Evolutionary conservation across 2,329 filamentous ascomycete genomes (phyloP), one percentile per base, ranked within the genome.

Genomic region (Colletotrichum spaethianum): DNA sequence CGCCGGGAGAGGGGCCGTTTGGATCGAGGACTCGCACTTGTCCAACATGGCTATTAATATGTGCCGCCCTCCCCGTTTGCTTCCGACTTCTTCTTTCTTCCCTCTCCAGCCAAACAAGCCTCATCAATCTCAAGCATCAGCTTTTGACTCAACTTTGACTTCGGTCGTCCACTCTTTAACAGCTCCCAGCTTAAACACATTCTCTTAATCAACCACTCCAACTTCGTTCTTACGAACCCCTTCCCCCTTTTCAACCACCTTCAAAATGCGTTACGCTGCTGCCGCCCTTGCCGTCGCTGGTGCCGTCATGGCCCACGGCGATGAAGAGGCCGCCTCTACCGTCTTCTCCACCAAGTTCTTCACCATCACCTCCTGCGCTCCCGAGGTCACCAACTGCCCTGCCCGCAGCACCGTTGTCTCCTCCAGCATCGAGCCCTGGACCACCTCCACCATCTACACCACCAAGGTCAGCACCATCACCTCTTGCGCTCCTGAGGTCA

Each of bases 251-350:
- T 44, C 16, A 67, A 60, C 52, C 74, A 77, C 81, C 75, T 77
- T 85, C 89, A 91, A 90, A 79, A 91, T 91, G 89, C 88, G 88
- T 89, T 90, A 90, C 88, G 83, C 86, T 78, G 84, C 85, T 76
- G 80, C 82, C 80, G 79, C 87, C 79, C 83, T 90, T 77, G 83
- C 82, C 77, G 74, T 81, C 78, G 85, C 84, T 76, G 85, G 82
- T 78, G 84, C 83, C 78, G 84, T 80, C 75, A 76, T 84, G 76
- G 80, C 81, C 76, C 75, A 76, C 73, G 33, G 33, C 11, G 73
- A 48, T 36, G 52, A 76, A 42, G 76, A 77, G 53, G 74, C 76
- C 67, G 74, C 74, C 57, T 81, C 78, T 77, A 86, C 88, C 78
- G 83, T 90, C 83, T 90, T 88, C 86, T 82, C 83, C 79, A 90